Conservation (phyloP, 768 basidiomycete genomes). For the Naganishia onofrii region DNA sequence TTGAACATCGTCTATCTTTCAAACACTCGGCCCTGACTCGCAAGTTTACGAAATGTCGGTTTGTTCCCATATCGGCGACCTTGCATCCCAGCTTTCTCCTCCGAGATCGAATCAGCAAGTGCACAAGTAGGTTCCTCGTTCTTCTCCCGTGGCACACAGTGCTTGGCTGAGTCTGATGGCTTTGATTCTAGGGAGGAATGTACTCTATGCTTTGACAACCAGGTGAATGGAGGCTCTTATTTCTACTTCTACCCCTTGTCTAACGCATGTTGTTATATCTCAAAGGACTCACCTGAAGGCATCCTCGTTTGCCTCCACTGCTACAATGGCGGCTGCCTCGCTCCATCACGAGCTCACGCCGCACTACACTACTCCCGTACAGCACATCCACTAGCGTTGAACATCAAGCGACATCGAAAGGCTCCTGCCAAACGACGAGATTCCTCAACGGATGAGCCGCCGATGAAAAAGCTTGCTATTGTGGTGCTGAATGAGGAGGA, state of each 20-base stretch:
- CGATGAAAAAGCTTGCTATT: constrained; percentile 83
- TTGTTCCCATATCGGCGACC: constrained; percentile 60
- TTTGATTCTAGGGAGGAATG: constrained; percentile 70
- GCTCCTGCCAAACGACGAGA: constrained; percentile 43
- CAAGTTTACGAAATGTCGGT: not conserved
- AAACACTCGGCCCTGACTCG: not conserved
- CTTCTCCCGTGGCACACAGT: no score
- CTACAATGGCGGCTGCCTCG: constrained; percentile 87
- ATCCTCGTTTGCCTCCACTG: constrained; percentile 86
- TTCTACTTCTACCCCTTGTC: not conserved
- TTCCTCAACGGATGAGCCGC: constrained; percentile 63
- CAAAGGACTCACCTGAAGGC: constrained; percentile 70
- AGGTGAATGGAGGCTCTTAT: constrained; percentile 57
- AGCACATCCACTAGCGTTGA: constrained; percentile 72
- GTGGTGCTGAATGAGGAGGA: constrained; percentile 75
- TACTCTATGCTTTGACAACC: constrained; percentile 93
- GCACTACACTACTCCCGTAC: constrained; percentile 68
- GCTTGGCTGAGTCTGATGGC: not conserved
- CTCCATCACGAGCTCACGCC: constrained; percentile 63
- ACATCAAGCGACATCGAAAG: constrained; percentile 72
- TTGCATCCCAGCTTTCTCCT: constrained; percentile 57
- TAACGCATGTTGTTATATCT: constrained; percentile 6
- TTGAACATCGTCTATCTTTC: not conserved
- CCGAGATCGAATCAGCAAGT: constrained; percentile 71
- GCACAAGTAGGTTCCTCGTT: constrained; percentile 52